A percentile compares a stretch with the other conserved stretches of the same genome.
These are phyloP conservation scores for Myochromella boudieri DNA, from an alignment of 768 basidiomycete species.

Conservation along the genomic window DNA sequence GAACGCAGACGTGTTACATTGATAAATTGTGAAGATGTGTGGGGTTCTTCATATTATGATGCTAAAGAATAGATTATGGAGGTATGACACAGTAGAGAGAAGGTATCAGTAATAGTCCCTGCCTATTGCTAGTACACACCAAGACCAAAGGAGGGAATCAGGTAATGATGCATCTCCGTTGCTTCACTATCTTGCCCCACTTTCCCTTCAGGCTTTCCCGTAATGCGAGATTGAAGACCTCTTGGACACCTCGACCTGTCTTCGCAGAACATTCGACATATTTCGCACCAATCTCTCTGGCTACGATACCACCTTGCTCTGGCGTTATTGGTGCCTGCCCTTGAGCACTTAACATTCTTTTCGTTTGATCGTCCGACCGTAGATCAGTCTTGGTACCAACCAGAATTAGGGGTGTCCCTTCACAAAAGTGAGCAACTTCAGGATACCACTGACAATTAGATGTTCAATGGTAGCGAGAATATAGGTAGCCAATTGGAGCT, in stretches of 20 bases:
- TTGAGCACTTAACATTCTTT: conserved; percentile 87
- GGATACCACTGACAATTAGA: conserved; percentile 73
- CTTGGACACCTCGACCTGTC: conserved; percentile 85
- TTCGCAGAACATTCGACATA: conserved; percentile 96
- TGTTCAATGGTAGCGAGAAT: neutral
- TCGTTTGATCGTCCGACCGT: conserved; percentile 81
- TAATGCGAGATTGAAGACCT: conserved; percentile 88
- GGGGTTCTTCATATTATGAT: neutral
- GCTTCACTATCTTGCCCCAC: conserved; percentile 71
- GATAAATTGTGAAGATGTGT: neutral
- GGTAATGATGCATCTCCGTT: conserved; percentile 70
- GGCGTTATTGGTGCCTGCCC: conserved; percentile 79
- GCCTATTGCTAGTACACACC: conserved; percentile 20
- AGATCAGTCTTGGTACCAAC: conserved; percentile 95
- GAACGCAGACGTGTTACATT: neutral
- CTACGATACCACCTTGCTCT: conserved; percentile 82
- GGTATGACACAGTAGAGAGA: conserved; percentile 7
- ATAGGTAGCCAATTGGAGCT: conserved; percentile 15
- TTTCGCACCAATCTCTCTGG: conserved; percentile 89
- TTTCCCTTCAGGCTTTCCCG: conserved; percentile 84
- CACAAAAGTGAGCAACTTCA: conserved; percentile 91
- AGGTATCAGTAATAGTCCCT: conserved; percentile 23
- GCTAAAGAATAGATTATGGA: conserved; percentile 10
- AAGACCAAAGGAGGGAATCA: conserved; percentile 22
- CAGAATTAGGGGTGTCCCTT: conserved; percentile 84